These are phyloP conservation scores for Calonectria pseudoturangicola DNA, from an alignment of 2,329 filamentous ascomycete genomes.

Conservation along the genomic window DNA sequence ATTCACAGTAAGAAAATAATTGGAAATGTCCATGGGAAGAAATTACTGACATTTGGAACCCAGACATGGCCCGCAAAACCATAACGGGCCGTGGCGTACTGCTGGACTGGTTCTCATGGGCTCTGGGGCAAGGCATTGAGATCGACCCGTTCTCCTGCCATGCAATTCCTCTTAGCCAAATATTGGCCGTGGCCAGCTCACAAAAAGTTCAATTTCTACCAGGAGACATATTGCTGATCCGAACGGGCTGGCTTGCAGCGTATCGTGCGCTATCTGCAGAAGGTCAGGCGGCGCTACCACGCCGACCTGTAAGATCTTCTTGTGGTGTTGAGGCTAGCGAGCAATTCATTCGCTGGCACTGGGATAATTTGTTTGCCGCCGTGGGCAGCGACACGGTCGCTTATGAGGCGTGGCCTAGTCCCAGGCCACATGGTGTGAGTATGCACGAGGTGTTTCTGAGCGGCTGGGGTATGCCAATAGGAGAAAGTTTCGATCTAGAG, in stretches of 20 bases:
- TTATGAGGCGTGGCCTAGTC: conserved; percentile 25
- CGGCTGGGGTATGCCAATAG: conserved; percentile 29
- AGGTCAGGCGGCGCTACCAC: background rate
- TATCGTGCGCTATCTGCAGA: background rate
- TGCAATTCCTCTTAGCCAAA: background rate
- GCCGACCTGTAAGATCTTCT: background rate
- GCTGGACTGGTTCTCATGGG: conserved; percentile 21
- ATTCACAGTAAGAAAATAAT: background rate
- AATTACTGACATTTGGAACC: too few relatives aligned
- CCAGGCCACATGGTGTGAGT: background rate
- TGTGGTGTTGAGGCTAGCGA: conserved; percentile 6
- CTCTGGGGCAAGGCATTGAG: background rate
- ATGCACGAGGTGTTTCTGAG: conserved; percentile 25
- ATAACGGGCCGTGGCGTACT: conserved; percentile 18
- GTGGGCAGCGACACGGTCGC: conserved; percentile 20
- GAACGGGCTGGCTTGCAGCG: conserved; percentile 2
- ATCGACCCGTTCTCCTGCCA: background rate
- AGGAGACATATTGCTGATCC: conserved; percentile 15
- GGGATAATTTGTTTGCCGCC: conserved; percentile 17
- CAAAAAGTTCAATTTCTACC: conserved; percentile 1
- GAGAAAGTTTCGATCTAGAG: conserved; percentile 22
- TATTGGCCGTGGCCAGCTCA: background rate
- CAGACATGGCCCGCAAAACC: conserved; percentile 24
- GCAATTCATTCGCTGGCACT: conserved; percentile 5
- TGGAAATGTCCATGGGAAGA: background rate